Evolutionary conservation across 352 stramenopile genomes (phyloP).

Genomic region (Phytopythium cucurbitacearum): DNA sequence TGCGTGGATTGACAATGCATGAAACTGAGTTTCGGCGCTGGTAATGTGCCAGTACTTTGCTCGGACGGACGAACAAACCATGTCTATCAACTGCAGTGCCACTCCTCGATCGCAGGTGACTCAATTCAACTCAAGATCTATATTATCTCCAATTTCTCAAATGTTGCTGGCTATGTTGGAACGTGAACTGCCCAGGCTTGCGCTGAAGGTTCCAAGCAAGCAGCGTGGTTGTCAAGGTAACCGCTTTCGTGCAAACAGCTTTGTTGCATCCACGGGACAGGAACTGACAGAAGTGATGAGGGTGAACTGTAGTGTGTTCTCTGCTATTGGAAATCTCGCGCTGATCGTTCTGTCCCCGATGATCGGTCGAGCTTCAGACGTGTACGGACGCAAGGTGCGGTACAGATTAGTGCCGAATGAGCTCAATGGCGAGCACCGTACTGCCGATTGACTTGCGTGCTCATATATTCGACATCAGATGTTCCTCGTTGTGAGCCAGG

Average conservation of each 20-base stretch:
- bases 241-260: not conserved
- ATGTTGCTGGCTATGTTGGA: not conserved
- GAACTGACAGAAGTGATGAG: not conserved
- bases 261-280: not conserved
- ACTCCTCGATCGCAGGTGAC: slow-evolving; percentile 33
- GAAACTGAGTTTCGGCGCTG: too few species aligned
- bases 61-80: slow-evolving; percentile 31
- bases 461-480: slow-evolving; percentile 17
- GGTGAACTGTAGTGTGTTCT: slow-evolving; percentile 38
- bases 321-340: slow-evolving; percentile 41
- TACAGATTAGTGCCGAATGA: too few species aligned
- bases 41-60: slow-evolving; percentile 67
- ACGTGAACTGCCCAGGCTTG: slow-evolving; percentile 30
- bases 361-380: slow-evolving; percentile 66
- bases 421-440: too few species aligned
- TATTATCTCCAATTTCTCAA: not conserved
- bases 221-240: slow-evolving; percentile 71
- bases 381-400: slow-evolving; percentile 70
- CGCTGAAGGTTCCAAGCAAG: slow-evolving; percentile 52
- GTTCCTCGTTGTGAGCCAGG: slow-evolving; percentile 61
- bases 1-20: too few species aligned
- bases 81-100: slow-evolving; percentile 50
- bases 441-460: too few species aligned
- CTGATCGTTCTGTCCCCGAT: slow-evolving; percentile 69
- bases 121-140: not conserved